phyloP scores from a whole-genome alignment of 805 yeast genomes.

The Crinitomyces ghanaensis region DNA sequence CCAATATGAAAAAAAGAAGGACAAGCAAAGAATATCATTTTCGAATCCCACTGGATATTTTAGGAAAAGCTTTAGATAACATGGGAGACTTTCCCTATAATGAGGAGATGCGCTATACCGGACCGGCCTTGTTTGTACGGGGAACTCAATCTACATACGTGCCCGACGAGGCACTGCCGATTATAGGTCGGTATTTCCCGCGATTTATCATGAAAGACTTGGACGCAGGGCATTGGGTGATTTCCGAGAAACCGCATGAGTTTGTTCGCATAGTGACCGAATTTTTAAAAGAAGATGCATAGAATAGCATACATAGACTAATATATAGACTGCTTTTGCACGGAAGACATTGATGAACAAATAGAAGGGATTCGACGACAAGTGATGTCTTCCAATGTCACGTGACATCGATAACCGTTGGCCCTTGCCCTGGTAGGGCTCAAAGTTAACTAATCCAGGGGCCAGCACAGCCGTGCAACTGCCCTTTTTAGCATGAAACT shows the following conservation, averaged over 20 bases:
- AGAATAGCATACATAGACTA: no score
- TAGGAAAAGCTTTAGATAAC: constrained; percentile 47
- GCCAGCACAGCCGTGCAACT: no score
- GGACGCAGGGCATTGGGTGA: constrained; percentile 88
- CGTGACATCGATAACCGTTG: no score
- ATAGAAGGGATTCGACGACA: no score
- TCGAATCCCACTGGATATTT: constrained; percentile 60
- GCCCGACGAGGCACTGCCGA: constrained; percentile 68
- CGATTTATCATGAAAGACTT: constrained; percentile 60
- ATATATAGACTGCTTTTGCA: no score
- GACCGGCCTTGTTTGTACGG: constrained; percentile 68
- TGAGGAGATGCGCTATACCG: constrained; percentile 44
- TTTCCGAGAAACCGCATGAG: constrained; percentile 73
- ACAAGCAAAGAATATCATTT: constrained; percentile 31
- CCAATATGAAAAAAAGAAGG: constrained; percentile 45
- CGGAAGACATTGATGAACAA: no score
- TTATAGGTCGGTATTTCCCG: constrained; percentile 71
- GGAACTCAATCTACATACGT: constrained; percentile 69
- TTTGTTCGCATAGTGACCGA: constrained; percentile 52
- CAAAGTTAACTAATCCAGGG: no score
- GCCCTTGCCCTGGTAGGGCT: no score
- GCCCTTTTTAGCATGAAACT: no score
- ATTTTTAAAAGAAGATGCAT: constrained; percentile 27
- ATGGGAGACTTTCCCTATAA: constrained; percentile 73
- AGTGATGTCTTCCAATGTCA: no score